Evolutionary conservation across 805 yeast genomes (phyloP).

Genomic region (Cyberlindnera bimundalis): DNA sequence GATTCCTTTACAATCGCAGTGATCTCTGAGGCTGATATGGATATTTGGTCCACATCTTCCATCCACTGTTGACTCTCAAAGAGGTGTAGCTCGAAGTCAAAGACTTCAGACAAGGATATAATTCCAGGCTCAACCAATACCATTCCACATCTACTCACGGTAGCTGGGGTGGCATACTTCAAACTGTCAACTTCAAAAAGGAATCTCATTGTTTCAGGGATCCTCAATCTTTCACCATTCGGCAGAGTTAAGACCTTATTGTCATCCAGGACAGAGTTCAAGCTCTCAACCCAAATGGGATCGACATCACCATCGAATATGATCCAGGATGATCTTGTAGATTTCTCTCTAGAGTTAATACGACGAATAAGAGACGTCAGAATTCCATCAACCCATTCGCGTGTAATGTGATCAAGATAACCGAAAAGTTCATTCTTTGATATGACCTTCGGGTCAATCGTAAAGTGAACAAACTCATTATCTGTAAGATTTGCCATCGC

Average conservation of each 20-base stretch:
- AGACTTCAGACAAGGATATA: conserved; percentile 22
- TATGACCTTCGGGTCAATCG: conserved; percentile 74
- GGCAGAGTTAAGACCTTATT: conserved; percentile 79
- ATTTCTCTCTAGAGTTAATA: conserved; percentile 38
- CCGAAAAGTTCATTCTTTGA: conserved; percentile 70
- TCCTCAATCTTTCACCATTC: conserved; percentile 76
- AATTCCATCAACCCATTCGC: conserved; percentile 93
- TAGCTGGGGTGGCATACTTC: conserved; percentile 78
- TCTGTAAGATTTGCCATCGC: conserved; percentile 33
- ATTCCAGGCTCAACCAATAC: conserved; percentile 56
- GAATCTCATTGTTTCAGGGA: conserved; percentile 62
- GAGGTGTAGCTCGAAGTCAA: conserved; percentile 22
- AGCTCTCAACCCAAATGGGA: conserved; percentile 89
- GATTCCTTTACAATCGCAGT: conserved; percentile 5
- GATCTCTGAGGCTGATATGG: background rate
- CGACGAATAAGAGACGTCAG: conserved; percentile 65
- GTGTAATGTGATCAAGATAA: conserved; percentile 61
- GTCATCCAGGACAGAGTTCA: conserved; percentile 90
- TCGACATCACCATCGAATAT: conserved; percentile 91
- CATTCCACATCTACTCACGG: conserved; percentile 90
- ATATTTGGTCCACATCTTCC: background rate
- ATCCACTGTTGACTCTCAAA: conserved; percentile 4
- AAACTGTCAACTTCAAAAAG: conserved; percentile 75
- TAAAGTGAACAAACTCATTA: conserved; percentile 37
- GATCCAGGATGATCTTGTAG: conserved; percentile 60